Base-by-base conservation (phyloP, 2,329 filamentous ascomycete genomes). In the Neofusicoccum sp. region DNA sequence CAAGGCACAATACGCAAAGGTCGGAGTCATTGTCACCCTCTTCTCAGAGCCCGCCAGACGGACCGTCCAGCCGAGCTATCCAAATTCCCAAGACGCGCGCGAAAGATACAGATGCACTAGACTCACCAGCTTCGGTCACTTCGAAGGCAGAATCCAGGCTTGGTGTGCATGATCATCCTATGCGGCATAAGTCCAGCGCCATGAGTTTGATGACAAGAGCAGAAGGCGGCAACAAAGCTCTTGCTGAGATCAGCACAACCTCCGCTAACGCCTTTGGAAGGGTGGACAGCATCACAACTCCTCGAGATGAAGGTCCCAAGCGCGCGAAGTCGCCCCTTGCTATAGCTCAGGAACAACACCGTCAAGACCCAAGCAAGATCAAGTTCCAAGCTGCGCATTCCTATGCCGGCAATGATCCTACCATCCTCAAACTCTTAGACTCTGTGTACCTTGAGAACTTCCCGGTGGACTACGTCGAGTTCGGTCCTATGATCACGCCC, bases 401-500 rank as follows among this genome's bases (percentile, higher is more conserved):
- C 2, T 98, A 99, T 70, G 83, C 86, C 45, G 95, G 95, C 1
- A 92, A 89, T 62, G 84, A 88, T 65, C 85, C 85, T 1, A 82
- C 79, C 3, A 80, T 88, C 6, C 71, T 88, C 51, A 84, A 79
- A 61, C 75, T 88, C n/a, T 73, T 99, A 3, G 91, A 97, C 71
- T 86, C 89, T 4, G 92, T 98, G 78, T 97, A 93, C 69, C 81
- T 82, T 0, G 84, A 87, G 62, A 85, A 83, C 61, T 86, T 85
- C 63, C 84, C 85, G 1, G 78, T 80, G 1, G 84, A 86, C 64
- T 75, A 84, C 43, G 80, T 84, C 57, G 86, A 88, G 64, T 81
- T 97, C 72, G 95, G 95, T 0, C 93, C 93, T 0, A 82, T 89
- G 68, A 88, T 96, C 31, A 87, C 88, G 57, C 86, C 89, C 1